A percentile compares a stretch with the other conserved stretches of the same genome.
These are phyloP conservation scores for Saccharomyces hybrid DNA, from an alignment of 1,139 yeast genomes.

Conservation along the genomic window DNA sequence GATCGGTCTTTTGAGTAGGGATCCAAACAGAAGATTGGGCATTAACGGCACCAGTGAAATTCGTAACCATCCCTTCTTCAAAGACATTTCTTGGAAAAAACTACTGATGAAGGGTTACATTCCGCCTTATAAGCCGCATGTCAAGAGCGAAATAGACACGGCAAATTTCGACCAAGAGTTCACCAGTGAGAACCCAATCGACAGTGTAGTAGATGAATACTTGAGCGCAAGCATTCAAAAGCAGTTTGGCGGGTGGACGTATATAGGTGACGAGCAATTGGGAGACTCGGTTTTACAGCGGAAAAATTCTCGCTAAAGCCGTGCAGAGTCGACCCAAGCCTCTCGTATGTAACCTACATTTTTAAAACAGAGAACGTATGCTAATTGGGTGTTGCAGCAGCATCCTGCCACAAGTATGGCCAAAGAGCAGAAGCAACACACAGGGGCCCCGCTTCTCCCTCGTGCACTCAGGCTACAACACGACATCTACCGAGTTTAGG, in stretches of 20 bases:
- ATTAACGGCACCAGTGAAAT: slow-evolving; percentile 79
- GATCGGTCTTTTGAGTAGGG: slow-evolving; percentile 68
- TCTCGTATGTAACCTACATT: too few species aligned
- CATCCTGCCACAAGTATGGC: too few species aligned
- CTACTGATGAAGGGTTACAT: slow-evolving; percentile 78
- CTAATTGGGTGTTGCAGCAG: too few species aligned
- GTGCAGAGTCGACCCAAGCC: too few species aligned
- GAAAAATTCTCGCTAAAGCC: slow-evolving; percentile 2
- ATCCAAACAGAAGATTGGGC: slow-evolving; percentile 72
- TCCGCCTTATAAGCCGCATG: slow-evolving; percentile 95
- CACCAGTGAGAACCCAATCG: slow-evolving; percentile 88
- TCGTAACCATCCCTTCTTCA: slow-evolving; percentile 80
- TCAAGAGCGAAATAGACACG: slow-evolving; percentile 76
- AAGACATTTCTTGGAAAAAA: slow-evolving; percentile 85
- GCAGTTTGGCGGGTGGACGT: slow-evolving; percentile 98
- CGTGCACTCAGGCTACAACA: too few species aligned
- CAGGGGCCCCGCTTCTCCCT: too few species aligned
- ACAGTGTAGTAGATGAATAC: slow-evolving; percentile 90
- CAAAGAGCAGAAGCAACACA: too few species aligned
- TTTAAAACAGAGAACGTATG: too few species aligned
- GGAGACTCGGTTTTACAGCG: slow-evolving; percentile 27
- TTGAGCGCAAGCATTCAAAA: slow-evolving; percentile 84
- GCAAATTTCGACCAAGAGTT: slow-evolving; percentile 89
- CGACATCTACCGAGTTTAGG: too few species aligned
- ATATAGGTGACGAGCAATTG: slow-evolving; percentile 52